Evolutionary conservation across 495 filamentous ascomycete genomes (phyloP), one percentile per base, ranked within the genome.

Genomic region (Symbiotaphrina buchneri): DNA sequence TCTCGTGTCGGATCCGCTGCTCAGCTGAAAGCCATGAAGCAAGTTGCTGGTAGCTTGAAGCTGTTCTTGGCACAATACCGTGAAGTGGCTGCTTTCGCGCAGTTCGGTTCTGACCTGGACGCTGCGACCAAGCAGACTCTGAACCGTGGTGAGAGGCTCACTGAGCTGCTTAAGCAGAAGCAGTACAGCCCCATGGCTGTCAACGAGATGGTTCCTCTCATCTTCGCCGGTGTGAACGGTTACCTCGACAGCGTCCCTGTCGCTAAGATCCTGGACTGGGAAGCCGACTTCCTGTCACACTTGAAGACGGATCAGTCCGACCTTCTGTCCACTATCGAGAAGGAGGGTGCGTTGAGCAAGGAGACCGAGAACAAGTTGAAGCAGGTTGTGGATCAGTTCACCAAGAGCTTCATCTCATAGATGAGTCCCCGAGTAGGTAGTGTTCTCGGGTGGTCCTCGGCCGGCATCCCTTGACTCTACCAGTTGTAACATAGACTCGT

Each of bases 31-130:
- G 83, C 87, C 60, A 97, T 97, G 87, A 97, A 95, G 69, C 87
- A 97, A 72, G 87, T 97, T 52, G 87, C 87, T 52, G 87, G 87
- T 70, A 94, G 84, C 44, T 67, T 97, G 48, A 97, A 97, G 70
- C 81, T 97, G 46, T 97, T 95, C 81, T 82, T 97, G 73, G 87
- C 87, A 49, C 87, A 97, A 68, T 97, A 97, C 68, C 87, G 87
- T 85, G 87, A 97, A 63, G 87, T 97, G 39, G 87, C 87, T 52
- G 87, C 87, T 46, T 97, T 97, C 62, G 87, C 87, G 47, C 87
- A 97, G 61, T 97, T 97, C 72, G 87, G 87, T 72, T 97, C 87
- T 51, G 87, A 97, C 72, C 67, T 97, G 38, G 87, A 97, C 66
- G 87, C 87, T 45, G 71, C 87, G 40, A 97, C 87, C 54, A 95